Evolutionary conservation across 805 yeast species (phyloP).

Genomic region (Metschnikowia gruessii): DNA sequence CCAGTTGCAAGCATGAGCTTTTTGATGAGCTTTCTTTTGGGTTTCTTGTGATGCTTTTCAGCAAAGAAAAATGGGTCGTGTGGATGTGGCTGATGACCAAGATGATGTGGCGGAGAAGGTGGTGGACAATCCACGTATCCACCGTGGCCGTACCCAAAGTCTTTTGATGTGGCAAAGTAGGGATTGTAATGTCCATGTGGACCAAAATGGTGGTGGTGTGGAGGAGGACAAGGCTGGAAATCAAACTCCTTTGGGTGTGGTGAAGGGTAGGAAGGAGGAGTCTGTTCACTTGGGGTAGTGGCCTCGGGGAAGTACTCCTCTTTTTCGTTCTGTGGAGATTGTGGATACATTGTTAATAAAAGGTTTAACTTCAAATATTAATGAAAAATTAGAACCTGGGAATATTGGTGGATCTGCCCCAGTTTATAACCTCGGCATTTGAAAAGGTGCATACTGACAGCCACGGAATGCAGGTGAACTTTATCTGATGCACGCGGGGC

Average conservation of each 20-base stretch:
- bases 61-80: conserved; percentile 14
- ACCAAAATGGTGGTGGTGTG: not conserved
- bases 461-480: conserved; percentile 3
- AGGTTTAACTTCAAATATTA: not conserved
- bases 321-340: conserved; percentile 6
- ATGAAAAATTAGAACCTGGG: not conserved
- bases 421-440: conserved; percentile 11
- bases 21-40: not conserved
- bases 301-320: not conserved
- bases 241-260: conserved; percentile 1
- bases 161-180: not conserved
- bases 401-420: not conserved
- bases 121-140: conserved; percentile 10
- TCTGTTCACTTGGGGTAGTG: conserved; percentile 3
- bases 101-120: conserved; percentile 3
- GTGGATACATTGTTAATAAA: conserved; percentile 5
- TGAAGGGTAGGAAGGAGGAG: conserved; percentile 5
- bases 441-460: conserved; percentile 2
- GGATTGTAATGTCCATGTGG: conserved; percentile 1
- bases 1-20: conserved; percentile 12
- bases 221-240: not conserved
- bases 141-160: not conserved
- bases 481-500: not conserved
- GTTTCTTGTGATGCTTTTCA: conserved; percentile 1
- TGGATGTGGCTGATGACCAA: not conserved